Evolutionary conservation across 2,329 filamentous ascomycete genomes (phyloP).

Genomic region (Aotearoamyces nothofagi): DNA sequence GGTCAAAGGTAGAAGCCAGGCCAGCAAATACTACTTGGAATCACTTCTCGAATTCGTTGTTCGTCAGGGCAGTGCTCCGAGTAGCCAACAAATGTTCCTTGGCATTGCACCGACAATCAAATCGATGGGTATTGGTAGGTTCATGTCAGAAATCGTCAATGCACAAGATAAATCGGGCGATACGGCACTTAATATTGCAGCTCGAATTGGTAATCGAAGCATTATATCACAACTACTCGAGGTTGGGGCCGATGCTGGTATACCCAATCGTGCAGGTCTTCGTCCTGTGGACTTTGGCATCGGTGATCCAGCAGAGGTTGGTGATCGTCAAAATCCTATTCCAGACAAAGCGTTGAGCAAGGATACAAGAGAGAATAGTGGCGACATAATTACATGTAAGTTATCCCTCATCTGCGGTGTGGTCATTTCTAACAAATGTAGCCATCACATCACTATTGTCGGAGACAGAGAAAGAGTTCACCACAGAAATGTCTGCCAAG

Average conservation of each 20-base stretch:
- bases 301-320: slow-evolving; percentile 40
- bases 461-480: slow-evolving; percentile 66
- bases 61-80: slow-evolving; percentile 56
- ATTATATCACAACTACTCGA: slow-evolving; percentile 96
- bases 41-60: slow-evolving; percentile 90
- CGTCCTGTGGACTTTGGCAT: slow-evolving; percentile 91
- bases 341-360: slow-evolving; percentile 31
- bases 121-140: slow-evolving; percentile 69
- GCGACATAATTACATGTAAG: slow-evolving; percentile 68
- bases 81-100: slow-evolving; percentile 27
- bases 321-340: slow-evolving; percentile 25
- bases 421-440: slow-evolving; percentile 24
- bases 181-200: slow-evolving; percentile 86
- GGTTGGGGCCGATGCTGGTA: slow-evolving; percentile 84
- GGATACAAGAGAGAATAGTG: slow-evolving; percentile 55
- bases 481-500: slow-evolving; percentile 66
- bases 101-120: slow-evolving; percentile 11
- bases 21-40: slow-evolving; percentile 92
- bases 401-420: slow-evolving; percentile 11
- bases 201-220: slow-evolving; percentile 80
- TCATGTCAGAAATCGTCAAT: slow-evolving; percentile 96
- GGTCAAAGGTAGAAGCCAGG: slow-evolving; percentile 81
- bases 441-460: slow-evolving; percentile 73
- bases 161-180: slow-evolving; percentile 88
- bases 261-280: slow-evolving; percentile 79